Evolutionary conservation across 768 basidiomycete species (phyloP).

Genomic region (Mycena galopus): DNA sequence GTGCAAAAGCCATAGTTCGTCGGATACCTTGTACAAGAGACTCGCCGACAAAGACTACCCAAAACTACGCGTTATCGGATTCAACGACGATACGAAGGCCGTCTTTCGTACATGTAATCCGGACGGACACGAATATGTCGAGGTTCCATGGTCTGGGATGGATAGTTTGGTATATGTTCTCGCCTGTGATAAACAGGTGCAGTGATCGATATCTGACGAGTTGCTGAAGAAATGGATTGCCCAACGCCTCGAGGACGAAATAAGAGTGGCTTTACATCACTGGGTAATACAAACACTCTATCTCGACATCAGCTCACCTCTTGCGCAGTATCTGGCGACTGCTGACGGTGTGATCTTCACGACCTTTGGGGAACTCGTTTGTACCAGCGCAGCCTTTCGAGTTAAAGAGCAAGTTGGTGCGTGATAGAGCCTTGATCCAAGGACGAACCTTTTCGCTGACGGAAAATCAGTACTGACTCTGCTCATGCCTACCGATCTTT

Average conservation of each 20-base stretch:
- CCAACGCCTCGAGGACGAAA: slow-evolving; percentile 25
- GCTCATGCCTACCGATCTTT: slow-evolving; percentile 23
- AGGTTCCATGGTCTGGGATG: slow-evolving; percentile 24
- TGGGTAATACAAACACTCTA: slow-evolving; percentile 4
- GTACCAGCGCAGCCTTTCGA: background rate
- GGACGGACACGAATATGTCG: slow-evolving; percentile 10
- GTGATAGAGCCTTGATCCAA: background rate
- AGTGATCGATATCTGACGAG: background rate
- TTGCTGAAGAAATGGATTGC: slow-evolving; percentile 29
- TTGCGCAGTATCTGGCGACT: slow-evolving; percentile 15
- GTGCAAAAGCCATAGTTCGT: slow-evolving; percentile 12
- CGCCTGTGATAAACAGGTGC: background rate
- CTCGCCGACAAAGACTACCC: background rate
- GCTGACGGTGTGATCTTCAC: slow-evolving; percentile 26
- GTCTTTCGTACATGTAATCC: slow-evolving; percentile 4
- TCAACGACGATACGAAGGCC: slow-evolving; percentile 24
- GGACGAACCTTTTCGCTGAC: background rate
- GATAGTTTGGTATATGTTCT: slow-evolving; percentile 19
- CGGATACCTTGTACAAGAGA: slow-evolving; percentile 21
- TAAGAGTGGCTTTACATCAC: slow-evolving; percentile 18
- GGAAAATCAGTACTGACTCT: slow-evolving; percentile 7
- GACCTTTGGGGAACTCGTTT: slow-evolving; percentile 9
- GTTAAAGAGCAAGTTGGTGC: slow-evolving; percentile 15
- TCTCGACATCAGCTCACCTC: background rate
- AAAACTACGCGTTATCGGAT: slow-evolving; percentile 22